Evolutionary conservation across 352 stramenopile species (phyloP).

Genomic region (Pythium aquatile): DNA sequence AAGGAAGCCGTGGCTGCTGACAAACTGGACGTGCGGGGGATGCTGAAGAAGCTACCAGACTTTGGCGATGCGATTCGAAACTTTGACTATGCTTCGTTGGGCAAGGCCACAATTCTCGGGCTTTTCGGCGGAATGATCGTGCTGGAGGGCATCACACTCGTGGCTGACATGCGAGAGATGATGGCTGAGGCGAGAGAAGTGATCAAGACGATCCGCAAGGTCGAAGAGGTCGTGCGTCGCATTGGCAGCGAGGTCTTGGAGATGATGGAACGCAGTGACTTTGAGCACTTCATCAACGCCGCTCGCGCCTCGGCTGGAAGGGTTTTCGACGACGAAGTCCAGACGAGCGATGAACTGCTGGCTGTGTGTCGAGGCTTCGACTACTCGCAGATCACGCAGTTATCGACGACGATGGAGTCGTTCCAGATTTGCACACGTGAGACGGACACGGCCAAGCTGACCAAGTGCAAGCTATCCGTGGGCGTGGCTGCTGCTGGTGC

Average conservation of each 20-base stretch:
- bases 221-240: background rate
- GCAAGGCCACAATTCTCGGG: background rate
- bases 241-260: conserved; percentile 16
- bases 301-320: background rate
- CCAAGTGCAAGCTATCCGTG: background rate
- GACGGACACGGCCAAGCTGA: background rate
- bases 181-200: background rate
- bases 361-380: conserved; percentile 5
- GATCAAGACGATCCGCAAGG: background rate
- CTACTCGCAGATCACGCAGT: conserved; percentile 1
- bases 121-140: background rate
- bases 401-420: background rate
- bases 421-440: conserved; percentile 8
- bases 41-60: background rate
- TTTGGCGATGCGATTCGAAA: background rate
- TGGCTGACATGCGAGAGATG: background rate
- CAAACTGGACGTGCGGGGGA: background rate
- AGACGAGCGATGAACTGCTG: background rate
- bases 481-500: background rate
- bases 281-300: conserved; percentile 10
- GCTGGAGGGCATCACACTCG: background rate
- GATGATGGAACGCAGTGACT: background rate
- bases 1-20: background rate
- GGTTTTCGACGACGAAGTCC: background rate
- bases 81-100: conserved; percentile 8